Conservation (phyloP, 805 yeast species). For the Wickerhamiella musiphila region DNA sequence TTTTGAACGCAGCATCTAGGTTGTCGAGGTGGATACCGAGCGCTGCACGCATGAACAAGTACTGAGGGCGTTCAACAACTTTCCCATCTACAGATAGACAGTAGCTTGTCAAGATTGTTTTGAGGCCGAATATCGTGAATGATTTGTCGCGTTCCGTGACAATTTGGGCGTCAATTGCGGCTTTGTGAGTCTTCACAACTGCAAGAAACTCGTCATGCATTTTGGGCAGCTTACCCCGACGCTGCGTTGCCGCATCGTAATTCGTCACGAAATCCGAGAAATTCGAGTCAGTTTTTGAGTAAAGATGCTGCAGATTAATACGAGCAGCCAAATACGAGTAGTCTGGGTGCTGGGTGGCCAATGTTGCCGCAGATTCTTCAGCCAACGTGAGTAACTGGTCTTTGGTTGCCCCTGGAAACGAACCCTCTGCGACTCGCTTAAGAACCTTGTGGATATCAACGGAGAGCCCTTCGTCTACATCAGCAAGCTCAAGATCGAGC, state of each 20-base stretch:
- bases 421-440: constrained; percentile 76
- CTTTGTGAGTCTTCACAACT: constrained; percentile 39
- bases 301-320: constrained; percentile 74
- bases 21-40: constrained; percentile 67
- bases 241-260: constrained; percentile 47
- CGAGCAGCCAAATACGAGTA: constrained; percentile 74
- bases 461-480: constrained; percentile 23
- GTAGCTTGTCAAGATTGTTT: constrained; percentile 69
- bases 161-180: constrained; percentile 47
- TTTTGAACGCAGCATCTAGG: constrained; percentile 45
- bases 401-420: constrained; percentile 77
- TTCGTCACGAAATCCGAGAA: constrained; percentile 55
- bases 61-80: constrained; percentile 76
- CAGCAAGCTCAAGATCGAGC: not conserved
- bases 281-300: constrained; percentile 67
- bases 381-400: constrained; percentile 29
- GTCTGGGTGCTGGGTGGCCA: constrained; percentile 93
- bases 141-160: constrained; percentile 51
- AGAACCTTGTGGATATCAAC: constrained; percentile 80
- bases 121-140: constrained; percentile 71
- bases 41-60: constrained; percentile 70
- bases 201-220: constrained; percentile 42
- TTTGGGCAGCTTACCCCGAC: constrained; percentile 41
- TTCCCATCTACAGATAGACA: constrained; percentile 38
- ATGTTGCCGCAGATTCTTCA: constrained; percentile 88